phyloP scores from a whole-genome alignment of 306 rosid species.

The Senna tora region DNA sequence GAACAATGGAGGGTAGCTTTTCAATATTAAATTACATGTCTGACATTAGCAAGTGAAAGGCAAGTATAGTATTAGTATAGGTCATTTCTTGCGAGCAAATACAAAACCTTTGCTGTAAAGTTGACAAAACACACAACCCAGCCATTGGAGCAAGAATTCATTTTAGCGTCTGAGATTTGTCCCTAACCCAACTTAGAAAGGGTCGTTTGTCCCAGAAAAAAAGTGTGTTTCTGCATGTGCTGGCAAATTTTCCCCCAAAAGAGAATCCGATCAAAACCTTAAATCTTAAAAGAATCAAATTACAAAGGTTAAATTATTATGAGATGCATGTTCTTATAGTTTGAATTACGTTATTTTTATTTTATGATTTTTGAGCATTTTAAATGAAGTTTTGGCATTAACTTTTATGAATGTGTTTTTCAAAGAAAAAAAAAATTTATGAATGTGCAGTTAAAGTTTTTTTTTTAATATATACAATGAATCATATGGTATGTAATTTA shows the following conservation, averaged over 20 bases:
- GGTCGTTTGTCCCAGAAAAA: constrained; percentile 18
- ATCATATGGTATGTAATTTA: no score
- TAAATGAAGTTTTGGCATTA: no score
- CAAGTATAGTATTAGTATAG: constrained; percentile 3
- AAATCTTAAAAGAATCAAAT: not conserved
- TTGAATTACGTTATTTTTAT: no score
- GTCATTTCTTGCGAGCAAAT: constrained; percentile 17
- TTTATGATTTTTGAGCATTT: no score
- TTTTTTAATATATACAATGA: no score
- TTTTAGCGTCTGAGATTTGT: constrained; percentile 27
- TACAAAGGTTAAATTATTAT: not conserved
- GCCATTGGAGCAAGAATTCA: no score
- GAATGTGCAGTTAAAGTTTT: no score
- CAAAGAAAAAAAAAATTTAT: no score
- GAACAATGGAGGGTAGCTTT: not conserved
- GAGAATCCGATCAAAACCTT: constrained; percentile 42
- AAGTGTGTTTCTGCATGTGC: constrained; percentile 29
- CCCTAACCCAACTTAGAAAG: constrained; percentile 29
- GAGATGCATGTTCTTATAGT: no score
- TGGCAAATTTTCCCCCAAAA: constrained; percentile 39
- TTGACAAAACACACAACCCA: constrained; percentile 35
- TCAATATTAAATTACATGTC: not conserved
- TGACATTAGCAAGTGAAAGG: no score
- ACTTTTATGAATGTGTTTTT: no score
- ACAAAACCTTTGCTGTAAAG: constrained; percentile 43